Evolutionary conservation across 306 rosid species (phyloP).

Genomic region (Psophocarpus tetragonolobus): DNA sequence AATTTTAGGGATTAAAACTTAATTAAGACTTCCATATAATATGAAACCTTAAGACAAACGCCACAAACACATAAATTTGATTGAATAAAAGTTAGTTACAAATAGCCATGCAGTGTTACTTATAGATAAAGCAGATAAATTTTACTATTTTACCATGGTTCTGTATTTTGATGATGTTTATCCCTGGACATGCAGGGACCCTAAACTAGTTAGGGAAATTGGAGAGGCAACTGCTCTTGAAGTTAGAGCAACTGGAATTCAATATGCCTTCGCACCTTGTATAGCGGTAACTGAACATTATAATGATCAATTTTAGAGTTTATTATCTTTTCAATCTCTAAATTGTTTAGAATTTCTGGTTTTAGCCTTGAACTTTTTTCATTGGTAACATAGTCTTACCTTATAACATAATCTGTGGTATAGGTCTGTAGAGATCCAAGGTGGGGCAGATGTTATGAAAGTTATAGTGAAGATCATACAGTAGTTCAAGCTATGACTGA

Average conservation of each 20-base stretch:
- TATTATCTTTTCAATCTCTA: too few species aligned
- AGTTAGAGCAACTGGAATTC: conserved; percentile 49
- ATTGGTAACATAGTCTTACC: not conserved
- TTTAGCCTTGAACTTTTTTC: too few species aligned
- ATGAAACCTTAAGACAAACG: too few species aligned
- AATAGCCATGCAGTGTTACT: not conserved
- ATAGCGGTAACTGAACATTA: conserved; percentile 34
- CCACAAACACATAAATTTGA: too few species aligned
- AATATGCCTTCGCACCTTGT: conserved; percentile 41
- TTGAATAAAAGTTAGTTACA: not conserved
- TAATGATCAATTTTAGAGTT: not conserved
- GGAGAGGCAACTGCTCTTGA: conserved; percentile 51
- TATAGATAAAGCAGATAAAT: not conserved
- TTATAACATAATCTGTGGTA: not conserved
- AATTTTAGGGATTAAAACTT: too few species aligned
- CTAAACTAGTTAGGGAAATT: conserved; percentile 37
- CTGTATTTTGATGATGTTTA: not conserved
- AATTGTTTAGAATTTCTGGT: too few species aligned
- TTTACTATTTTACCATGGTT: not conserved
- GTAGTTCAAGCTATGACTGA: conserved; percentile 43
- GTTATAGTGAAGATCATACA: conserved; percentile 47
- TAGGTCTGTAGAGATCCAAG: conserved; percentile 53
- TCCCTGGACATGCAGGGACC: conserved; percentile 26
- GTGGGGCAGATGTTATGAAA: conserved; percentile 49
- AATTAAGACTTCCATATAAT: too few species aligned